Evolutionary conservation across 1,284 basidiomycete species (phyloP), one percentile per base, ranked within the genome.

Genomic region (Ustilago hordei): DNA sequence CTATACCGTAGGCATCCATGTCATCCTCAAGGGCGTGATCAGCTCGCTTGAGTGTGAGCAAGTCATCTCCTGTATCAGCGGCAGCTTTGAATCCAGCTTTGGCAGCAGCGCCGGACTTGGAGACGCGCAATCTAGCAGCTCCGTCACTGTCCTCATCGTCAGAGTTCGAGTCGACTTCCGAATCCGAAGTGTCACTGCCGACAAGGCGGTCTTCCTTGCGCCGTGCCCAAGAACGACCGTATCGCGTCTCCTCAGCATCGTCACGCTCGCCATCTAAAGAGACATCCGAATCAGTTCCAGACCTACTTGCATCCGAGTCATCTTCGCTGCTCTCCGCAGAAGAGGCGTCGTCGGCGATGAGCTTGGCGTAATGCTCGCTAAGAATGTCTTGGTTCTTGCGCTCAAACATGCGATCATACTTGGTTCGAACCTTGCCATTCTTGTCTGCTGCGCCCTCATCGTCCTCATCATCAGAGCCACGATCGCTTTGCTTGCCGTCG

Each of bases 361-460:
- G 91, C 82, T 94, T 95, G 65, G 89, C 90, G 87, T 98, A 98
- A 86, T 98, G 95, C 74, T 92, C 91, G 0, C 95, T 95, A 19
- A 98, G 90, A 60, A 98, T 92, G 77, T 91, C 93, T 87, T 98
- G 95, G 86, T 98, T 98, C 87, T 94, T 95, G 67, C 96, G 91
- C 84, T 93, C 93, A 84, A 99, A 99, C 94, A 99, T 98, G 60
- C 95, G 91, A 86, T 99, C 97, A 86, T 98, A 98, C 88, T 97
- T 98, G 5, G 97, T 98, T 69, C 81, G 73, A 62, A 84, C 83
- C 38, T 83, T 79, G 28, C 69, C 75, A 31, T 71, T 72, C 32
- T 78, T 76, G 19, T 61, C 61, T 5, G 57, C 54, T 7, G 57
- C 64, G 6, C 61, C 84, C 36, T 86, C 69, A 38, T 86, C 87